These are phyloP conservation scores for Cercophora newfieldiana DNA, from an alignment of 495 filamentous ascomycete species.

Conservation along the genomic window DNA sequence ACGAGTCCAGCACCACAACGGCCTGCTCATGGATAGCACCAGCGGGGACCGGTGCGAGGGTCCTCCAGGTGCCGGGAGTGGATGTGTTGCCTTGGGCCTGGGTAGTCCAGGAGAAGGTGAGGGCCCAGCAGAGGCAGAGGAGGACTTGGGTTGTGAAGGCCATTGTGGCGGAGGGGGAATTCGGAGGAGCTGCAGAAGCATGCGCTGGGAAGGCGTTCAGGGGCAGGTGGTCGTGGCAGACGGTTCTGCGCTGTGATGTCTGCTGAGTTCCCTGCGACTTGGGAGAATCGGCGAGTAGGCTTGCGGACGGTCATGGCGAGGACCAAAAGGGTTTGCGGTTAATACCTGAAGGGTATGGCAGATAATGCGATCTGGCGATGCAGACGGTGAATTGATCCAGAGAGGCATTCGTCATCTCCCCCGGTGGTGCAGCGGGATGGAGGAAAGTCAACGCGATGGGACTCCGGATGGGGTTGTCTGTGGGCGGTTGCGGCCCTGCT, in stretches of 20 bases:
- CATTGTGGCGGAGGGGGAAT: not conserved
- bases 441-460: not conserved
- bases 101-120: not conserved
- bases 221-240: not conserved
- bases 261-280: no score
- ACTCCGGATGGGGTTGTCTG: not conserved
- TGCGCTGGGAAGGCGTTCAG: not conserved
- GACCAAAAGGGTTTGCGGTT: not conserved
- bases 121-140: not conserved
- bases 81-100: not conserved
- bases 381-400: not conserved
- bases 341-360: not conserved
- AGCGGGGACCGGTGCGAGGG: slow-evolving; percentile 4
- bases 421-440: not conserved
- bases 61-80: not conserved
- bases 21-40: slow-evolving; percentile 16
- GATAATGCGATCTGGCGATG: not conserved
- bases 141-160: not conserved
- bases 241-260: not conserved
- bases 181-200: not conserved
- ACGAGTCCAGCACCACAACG: slow-evolving; percentile 1
- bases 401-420: not conserved
- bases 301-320: not conserved
- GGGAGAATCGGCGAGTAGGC: not conserved
- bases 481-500: not conserved